Conservation (phyloP, 1,284 basidiomycete species). For the Boletellus deceptivus region DNA sequence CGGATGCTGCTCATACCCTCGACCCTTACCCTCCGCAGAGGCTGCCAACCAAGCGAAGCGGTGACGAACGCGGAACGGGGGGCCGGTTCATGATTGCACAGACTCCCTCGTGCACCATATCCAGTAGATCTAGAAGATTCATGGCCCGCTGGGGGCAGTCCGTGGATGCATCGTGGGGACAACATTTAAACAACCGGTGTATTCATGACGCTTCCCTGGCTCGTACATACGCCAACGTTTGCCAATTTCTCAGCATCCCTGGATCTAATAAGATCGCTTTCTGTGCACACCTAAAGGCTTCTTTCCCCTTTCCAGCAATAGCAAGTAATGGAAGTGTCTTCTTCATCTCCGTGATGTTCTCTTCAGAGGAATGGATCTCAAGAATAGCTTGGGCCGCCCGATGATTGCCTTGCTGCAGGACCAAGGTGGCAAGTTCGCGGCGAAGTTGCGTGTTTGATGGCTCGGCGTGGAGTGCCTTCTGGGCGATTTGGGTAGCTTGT, state of each 20-base stretch:
- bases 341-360: constrained; percentile 32
- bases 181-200: constrained; percentile 3
- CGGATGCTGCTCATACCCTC: constrained; percentile 6
- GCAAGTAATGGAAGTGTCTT: constrained; percentile 46
- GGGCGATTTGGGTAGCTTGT: constrained; percentile 52
- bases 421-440: constrained; percentile 51
- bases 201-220: constrained; percentile 28
- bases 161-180: not conserved
- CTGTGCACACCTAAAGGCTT: constrained; percentile 51
- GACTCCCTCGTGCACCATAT: not conserved
- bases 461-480: constrained; percentile 55
- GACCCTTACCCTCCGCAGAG: constrained; percentile 35
- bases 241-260: constrained; percentile 58
- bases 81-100: not conserved
- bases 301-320: constrained; percentile 34
- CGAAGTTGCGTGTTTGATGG: constrained; percentile 51
- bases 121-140: not conserved
- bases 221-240: constrained; percentile 54
- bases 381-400: constrained; percentile 42
- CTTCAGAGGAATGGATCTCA: constrained; percentile 29
- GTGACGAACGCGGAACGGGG: constrained; percentile 26
- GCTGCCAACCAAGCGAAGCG: constrained; percentile 56
- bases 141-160: not conserved
- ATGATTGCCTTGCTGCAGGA: constrained; percentile 47
- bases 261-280: constrained; percentile 69